phyloP scores from a whole-genome alignment of 192 early-diverging fungal species.

The Backusella sp. region DNA sequence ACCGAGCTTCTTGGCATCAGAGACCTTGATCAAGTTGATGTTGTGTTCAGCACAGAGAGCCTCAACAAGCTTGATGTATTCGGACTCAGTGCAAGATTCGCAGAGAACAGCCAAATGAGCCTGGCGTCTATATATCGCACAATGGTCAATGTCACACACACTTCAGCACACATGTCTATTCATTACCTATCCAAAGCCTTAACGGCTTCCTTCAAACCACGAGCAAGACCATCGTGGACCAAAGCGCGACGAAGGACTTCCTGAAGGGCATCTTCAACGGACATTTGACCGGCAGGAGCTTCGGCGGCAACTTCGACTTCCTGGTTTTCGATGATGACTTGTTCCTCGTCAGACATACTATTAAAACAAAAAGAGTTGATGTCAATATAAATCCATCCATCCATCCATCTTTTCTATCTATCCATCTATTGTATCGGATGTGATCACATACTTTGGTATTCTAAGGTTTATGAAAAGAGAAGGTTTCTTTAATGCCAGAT shows the following conservation, averaged over 20 bases:
- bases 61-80: conserved; percentile 95
- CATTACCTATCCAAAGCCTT: conserved; percentile 92
- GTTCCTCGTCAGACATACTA: conserved; percentile 41
- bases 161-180: neutral
- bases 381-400: neutral
- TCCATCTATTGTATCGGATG: neutral
- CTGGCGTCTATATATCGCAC: conserved; percentile 45
- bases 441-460: neutral
- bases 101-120: conserved; percentile 96
- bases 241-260: conserved; percentile 96
- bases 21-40: conserved; percentile 98
- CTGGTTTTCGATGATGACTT: conserved; percentile 47
- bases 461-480: conserved; percentile 11
- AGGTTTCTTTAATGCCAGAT: neutral
- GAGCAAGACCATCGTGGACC: conserved; percentile 94
- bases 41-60: conserved; percentile 98
- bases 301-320: conserved; percentile 54
- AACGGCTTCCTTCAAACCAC: conserved; percentile 94
- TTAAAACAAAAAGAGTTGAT: neutral
- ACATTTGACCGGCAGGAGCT: conserved; percentile 63
- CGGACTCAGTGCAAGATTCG: conserved; percentile 94
- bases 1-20: conserved; percentile 97
- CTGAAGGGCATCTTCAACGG: conserved; percentile 96
- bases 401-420: neutral
- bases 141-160: neutral